A percentile compares a stretch with the other conserved stretches of the same genome.
Conservation (phyloP, 2,329 filamentous ascomycete species). For the Fusarium nygamai region DNA sequence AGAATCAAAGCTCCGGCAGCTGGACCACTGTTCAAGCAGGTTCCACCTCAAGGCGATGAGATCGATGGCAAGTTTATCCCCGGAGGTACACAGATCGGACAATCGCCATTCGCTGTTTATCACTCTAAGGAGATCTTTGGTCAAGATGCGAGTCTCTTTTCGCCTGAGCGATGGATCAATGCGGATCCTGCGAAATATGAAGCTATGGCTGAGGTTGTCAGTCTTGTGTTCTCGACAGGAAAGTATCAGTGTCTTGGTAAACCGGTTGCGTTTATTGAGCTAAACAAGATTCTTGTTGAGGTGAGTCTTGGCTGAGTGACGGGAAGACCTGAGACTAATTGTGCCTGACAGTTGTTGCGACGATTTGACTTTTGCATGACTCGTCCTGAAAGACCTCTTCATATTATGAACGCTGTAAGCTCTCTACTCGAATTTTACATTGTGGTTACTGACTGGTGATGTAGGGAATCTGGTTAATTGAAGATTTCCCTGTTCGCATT, state of each 20-base stretch:
- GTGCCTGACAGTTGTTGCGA: constrained; percentile 9
- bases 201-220: constrained; percentile 48
- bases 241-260: constrained; percentile 53
- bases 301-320: constrained; percentile 36
- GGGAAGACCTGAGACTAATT: background rate
- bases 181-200: constrained; percentile 41
- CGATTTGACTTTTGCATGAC: constrained; percentile 24
- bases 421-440: background rate
- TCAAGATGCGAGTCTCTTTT: constrained; percentile 46
- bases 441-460: background rate
- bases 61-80: constrained; percentile 53
- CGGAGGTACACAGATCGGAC: constrained; percentile 45
- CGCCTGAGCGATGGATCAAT: constrained; percentile 53
- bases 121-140: constrained; percentile 48
- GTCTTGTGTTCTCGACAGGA: constrained; percentile 52
- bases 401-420: constrained; percentile 23
- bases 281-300: constrained; percentile 54
- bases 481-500: constrained; percentile 16
- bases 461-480: constrained; percentile 24
- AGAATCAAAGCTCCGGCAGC: constrained; percentile 57
- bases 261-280: constrained; percentile 50
- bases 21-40: constrained; percentile 49
- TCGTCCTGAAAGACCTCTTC: constrained; percentile 7
- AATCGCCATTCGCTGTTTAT: constrained; percentile 46
- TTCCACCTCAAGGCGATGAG: constrained; percentile 42